Percentiles rank a stretch among this genome's conserved stretches.
Conservation (phyloP, 2,329 filamentous ascomycete genomes). For the Alternaria brassicae region DNA sequence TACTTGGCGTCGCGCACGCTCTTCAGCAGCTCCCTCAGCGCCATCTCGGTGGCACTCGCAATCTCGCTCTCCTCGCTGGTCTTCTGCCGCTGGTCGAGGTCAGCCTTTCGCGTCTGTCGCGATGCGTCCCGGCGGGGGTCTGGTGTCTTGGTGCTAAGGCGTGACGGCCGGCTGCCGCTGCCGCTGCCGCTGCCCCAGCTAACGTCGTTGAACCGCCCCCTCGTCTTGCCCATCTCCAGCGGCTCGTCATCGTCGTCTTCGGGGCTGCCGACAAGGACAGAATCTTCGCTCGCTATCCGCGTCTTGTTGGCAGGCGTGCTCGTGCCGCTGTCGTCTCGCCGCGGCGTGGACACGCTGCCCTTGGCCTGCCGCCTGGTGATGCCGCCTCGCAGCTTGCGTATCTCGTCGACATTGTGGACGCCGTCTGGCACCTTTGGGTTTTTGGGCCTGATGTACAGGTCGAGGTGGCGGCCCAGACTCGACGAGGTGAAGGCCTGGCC, state of each 20-base stretch:
- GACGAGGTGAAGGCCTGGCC: slow-evolving; percentile 84
- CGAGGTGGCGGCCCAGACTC: slow-evolving; percentile 89
- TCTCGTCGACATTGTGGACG: slow-evolving; percentile 88
- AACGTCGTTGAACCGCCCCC: slow-evolving; percentile 63
- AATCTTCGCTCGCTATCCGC: slow-evolving; percentile 35
- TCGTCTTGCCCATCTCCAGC: slow-evolving; percentile 44
- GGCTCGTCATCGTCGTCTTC: slow-evolving; percentile 23
- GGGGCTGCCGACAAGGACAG: slow-evolving; percentile 36
- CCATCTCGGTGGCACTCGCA: slow-evolving; percentile 83
- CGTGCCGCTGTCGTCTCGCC: slow-evolving; percentile 58
- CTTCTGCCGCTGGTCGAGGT: slow-evolving; percentile 69
- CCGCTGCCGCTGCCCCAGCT: slow-evolving; percentile 84
- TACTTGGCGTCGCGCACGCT: slow-evolving; percentile 85
- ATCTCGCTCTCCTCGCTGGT: slow-evolving; percentile 76
- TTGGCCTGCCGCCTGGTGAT: slow-evolving; percentile 88
- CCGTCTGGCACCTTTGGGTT: slow-evolving; percentile 89
- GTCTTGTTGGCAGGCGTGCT: slow-evolving; percentile 34
- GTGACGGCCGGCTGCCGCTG: slow-evolving; percentile 71
- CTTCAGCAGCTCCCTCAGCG: slow-evolving; percentile 80
- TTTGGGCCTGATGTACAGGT: slow-evolving; percentile 91
- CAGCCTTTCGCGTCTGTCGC: slow-evolving; percentile 59
- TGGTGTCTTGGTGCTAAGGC: slow-evolving; percentile 56
- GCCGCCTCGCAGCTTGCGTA: slow-evolving; percentile 78
- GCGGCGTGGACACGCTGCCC: slow-evolving; percentile 59
- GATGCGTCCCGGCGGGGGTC: slow-evolving; percentile 47